phyloP scores from a whole-genome alignment of 257 asterid species.

The Solanum chilense region DNA sequence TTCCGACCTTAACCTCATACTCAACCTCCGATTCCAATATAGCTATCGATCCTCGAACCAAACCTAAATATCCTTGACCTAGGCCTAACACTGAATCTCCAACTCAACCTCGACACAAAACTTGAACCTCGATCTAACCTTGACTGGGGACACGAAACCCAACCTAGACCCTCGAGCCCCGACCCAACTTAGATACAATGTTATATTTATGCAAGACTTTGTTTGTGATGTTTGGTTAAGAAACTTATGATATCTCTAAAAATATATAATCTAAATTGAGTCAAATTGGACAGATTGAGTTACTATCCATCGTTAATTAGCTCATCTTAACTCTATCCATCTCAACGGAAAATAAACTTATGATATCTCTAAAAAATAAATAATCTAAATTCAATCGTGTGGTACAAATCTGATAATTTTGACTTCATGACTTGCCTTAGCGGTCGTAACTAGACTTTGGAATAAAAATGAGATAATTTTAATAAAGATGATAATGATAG shows the following conservation, averaged over 20 bases:
- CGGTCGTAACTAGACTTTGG: not conserved
- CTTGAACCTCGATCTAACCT: not conserved
- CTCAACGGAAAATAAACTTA: not conserved
- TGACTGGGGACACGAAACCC: too few relatives aligned
- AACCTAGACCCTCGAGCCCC: not conserved
- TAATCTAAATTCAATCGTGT: not conserved
- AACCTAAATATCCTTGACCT: not conserved
- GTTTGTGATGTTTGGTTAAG: not conserved
- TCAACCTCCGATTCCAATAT: too few relatives aligned
- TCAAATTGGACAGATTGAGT: too few relatives aligned
- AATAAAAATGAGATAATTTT: not conserved
- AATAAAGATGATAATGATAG: not conserved
- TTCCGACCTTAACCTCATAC: too few relatives aligned
- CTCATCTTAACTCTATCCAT: not conserved
- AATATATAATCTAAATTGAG: not conserved
- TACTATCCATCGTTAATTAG: too few relatives aligned
- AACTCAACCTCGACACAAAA: not conserved
- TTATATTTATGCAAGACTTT: not conserved
- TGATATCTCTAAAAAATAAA: too few relatives aligned
- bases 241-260: not conserved
- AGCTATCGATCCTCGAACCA: too few relatives aligned
- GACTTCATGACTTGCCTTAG: not conserved
- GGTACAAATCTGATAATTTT: not conserved
- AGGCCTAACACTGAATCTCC: too few relatives aligned
- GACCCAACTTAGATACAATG: not conserved